A percentile compares a stretch with the other conserved stretches of the same genome.
These are phyloP conservation scores for Colletotrichum truncatum DNA, from an alignment of 2,329 filamentous ascomycete species.

Conservation along the genomic window DNA sequence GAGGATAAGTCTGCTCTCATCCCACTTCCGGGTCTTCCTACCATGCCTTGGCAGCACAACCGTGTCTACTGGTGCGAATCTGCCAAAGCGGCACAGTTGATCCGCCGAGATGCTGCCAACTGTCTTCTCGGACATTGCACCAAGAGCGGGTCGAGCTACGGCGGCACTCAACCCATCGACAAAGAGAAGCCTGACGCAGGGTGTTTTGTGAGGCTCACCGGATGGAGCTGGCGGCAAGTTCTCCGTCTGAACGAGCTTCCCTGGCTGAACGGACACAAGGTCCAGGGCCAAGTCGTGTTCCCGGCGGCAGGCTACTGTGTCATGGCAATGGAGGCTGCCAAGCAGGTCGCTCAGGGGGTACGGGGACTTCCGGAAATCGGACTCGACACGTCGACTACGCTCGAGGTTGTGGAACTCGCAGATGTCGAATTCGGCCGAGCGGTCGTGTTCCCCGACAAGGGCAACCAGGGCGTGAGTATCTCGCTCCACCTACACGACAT, in stretches of 20 bases:
- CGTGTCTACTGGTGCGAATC: conserved; percentile 19
- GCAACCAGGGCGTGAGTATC: not conserved
- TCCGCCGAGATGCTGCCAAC: conserved; percentile 14
- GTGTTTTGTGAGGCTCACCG: not conserved
- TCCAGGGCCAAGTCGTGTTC: conserved; percentile 49
- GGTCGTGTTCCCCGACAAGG: not conserved
- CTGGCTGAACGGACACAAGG: conserved; percentile 49
- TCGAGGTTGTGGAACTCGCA: not conserved
- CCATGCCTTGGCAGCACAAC: conserved; percentile 31
- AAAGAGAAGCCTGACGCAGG: not conserved
- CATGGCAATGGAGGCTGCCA: conserved; percentile 52
- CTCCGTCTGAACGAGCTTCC: conserved; percentile 35
- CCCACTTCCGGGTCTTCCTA: not conserved
- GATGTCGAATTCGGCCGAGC: conserved; percentile 3
- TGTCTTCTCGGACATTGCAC: not conserved
- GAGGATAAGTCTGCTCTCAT: not conserved
- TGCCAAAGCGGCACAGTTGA: not conserved
- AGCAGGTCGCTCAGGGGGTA: conserved; percentile 20
- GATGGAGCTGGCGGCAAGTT: conserved; percentile 31
- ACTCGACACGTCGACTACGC: not conserved
- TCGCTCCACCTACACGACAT: not conserved
- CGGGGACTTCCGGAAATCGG: conserved; percentile 23
- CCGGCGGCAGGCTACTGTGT: conserved; percentile 53
- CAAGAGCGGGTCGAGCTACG: not conserved
- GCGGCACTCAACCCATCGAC: too few relatives aligned